These are phyloP conservation scores for Malus sylvestris DNA, from an alignment of 306 rosid species.

Conservation along the genomic window DNA sequence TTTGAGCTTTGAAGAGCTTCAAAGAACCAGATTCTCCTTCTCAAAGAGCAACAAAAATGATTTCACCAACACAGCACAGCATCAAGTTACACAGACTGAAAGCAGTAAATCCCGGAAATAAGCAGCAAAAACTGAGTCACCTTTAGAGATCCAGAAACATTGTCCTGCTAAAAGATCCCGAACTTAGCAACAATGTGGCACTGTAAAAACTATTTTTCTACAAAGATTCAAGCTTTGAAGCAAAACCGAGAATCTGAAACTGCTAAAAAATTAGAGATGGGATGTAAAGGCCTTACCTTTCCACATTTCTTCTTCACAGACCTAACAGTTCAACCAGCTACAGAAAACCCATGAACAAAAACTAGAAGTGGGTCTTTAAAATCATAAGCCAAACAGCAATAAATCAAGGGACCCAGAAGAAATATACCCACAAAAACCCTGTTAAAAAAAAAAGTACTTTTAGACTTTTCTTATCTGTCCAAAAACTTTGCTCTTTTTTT, in stretches of 20 bases:
- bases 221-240: constrained; percentile 23
- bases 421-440: constrained; percentile 22
- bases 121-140: constrained; percentile 18
- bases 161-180: constrained; percentile 34
- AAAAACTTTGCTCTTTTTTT: constrained; percentile 24
- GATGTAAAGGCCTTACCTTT: constrained; percentile 19
- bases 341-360: constrained; percentile 34
- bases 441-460: constrained; percentile 2
- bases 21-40: constrained; percentile 15
- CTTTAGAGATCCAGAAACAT: constrained; percentile 43
- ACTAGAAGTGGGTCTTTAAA: constrained; percentile 31
- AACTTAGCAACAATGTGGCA: constrained; percentile 32
- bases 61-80: constrained; percentile 14
- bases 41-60: not conserved
- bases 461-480: not conserved
- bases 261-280: constrained; percentile 1
- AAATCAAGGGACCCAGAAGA: constrained; percentile 60
- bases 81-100: constrained; percentile 25
- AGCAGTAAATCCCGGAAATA: constrained; percentile 26
- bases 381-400: constrained; percentile 40
- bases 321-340: constrained; percentile 16
- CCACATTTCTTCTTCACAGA: constrained; percentile 9
- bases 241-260: constrained; percentile 12
- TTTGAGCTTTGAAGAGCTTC: constrained; percentile 16
- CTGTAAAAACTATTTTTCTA: constrained; percentile 6